Base-by-base conservation (phyloP, 139 green algal species). In the Chlorella vulgaris region DNA sequence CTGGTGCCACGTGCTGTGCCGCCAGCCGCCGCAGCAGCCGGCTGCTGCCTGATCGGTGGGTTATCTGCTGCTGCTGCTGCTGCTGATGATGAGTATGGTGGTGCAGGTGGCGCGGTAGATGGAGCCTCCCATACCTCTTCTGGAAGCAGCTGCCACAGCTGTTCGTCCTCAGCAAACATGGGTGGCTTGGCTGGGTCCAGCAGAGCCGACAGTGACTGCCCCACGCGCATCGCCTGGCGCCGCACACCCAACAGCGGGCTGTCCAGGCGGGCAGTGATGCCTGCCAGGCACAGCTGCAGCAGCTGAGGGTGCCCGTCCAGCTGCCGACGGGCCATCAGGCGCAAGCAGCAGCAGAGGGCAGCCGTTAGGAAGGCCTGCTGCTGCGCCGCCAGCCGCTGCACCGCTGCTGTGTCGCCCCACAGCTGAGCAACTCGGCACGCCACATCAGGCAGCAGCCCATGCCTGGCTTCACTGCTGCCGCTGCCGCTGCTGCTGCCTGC, bases 101-200 rank as follows among this genome's bases (percentile, higher is more conserved):
- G n/a, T n/a, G n/a, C n/a, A n/a, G n/a, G n/a, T n/a, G n/a, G n/a
- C n/a, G n/a, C n/a, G n/a, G n/a, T n/a, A n/a, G n/a, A n/a, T n/a
- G n/a, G n/a, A n/a, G n/a, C n/a, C 33, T 86, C 81, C 90, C 90
- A 94, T 28, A 71, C 35, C 84, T 93, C 89, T 50, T 94, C 90
- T 0, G 77, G 51, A 33, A 80, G 58, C 65, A 92, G 79, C 28
- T 70, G 61, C 58, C 86, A 36, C 26, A 83, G 39, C 24, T 81
- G 63, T 43, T 90, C 87, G 22, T 55, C 69, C 36, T 92, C 91
- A 15, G 29, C 61, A 69, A 95, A 93, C 74, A 94, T 83, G 28
- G 85, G 80, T 19, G 82, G 80, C 26, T 81, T 85, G n/a, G 43
- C 39, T 0, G 83, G 85, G 43, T 91, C 88, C 40, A 94, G 83